Base-by-base conservation (phyloP, 2,329 filamentous ascomycete species). In the Venturia effusa region DNA sequence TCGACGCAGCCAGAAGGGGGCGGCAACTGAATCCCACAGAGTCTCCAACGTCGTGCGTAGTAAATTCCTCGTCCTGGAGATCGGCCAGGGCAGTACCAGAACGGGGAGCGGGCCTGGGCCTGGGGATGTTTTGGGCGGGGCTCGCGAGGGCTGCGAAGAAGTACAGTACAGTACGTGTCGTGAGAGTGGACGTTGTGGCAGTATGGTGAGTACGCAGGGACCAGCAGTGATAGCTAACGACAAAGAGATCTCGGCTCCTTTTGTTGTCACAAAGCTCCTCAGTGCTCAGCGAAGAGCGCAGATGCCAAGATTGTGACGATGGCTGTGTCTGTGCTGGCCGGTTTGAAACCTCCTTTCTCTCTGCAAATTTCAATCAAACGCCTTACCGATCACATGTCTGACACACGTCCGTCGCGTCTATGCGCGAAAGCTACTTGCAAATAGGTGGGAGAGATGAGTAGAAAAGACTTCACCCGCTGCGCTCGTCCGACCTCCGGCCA, bases 291-390 rank as follows among this genome's bases (percentile, higher is more conserved):
- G 1, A 30, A 34, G 27, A 32, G 24, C 6, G 22, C 15, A 57
- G 30, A 24, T 19, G 51, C 51, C 30, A 32, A 34, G 51, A 8
- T 6, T 2, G 30, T 57, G 51, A 34, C 51, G 51, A 57, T 27
- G 45, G 27, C 45, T 39, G 22, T 51, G 30, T 57, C 51, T 30
- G 51, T 57, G 51, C 51, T 57, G 51, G 27, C 30, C 32, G 15
- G n/a, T 11, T n/a, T 57, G 51, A 57, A 57, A 57, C 51, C 51
- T 57, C 51, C 51, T 57, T 34, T 57, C 15, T 27, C 51, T 17
- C 34, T 34, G 51, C 30, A 57, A 57, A 32, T 57, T 57, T 8
- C 51, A 57, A 1, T 24, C 22, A 22, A 27, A 51, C n/a, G 22
- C 45, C 45, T 27, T 15, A 57, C 34, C 27, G 10, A 57, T 57